Conservation (phyloP, 2,329 filamentous ascomycete species). For the Grosmannia serpens region DNA sequence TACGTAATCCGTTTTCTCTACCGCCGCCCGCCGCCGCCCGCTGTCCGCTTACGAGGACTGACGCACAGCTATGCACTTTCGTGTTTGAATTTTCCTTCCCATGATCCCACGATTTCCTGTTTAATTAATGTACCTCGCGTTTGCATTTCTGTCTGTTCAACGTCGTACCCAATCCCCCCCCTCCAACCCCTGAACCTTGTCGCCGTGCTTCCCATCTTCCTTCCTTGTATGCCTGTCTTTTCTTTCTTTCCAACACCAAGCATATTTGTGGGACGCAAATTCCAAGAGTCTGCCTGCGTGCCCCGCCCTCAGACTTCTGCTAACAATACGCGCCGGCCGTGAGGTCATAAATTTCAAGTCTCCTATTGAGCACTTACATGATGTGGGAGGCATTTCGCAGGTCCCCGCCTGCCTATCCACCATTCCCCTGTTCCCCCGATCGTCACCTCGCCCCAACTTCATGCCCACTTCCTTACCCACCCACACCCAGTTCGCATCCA, state of each 20-base stretch:
- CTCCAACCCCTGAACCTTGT: background rate
- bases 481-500: background rate
- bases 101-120: background rate
- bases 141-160: background rate
- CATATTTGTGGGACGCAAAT: too few relatives aligned
- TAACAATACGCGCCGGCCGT: too few relatives aligned
- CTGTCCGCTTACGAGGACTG: too few relatives aligned
- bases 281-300: too few relatives aligned
- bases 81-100: background rate
- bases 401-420: background rate
- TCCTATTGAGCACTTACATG: background rate
- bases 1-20: too few relatives aligned
- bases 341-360: background rate
- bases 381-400: background rate
- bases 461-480: background rate
- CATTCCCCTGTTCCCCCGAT: background rate
- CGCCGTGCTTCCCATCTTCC: background rate
- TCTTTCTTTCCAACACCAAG: too few relatives aligned
- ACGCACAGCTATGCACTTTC: background rate
- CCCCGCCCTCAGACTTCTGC: too few relatives aligned
- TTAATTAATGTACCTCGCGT: background rate
- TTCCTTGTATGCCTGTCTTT: background rate
- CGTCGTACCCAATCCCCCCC: background rate
- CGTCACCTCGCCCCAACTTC: background rate
- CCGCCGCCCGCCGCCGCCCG: too few relatives aligned